Conservation (phyloP, 257 asterid genomes). For the Solanum infundibuliforme region DNA sequence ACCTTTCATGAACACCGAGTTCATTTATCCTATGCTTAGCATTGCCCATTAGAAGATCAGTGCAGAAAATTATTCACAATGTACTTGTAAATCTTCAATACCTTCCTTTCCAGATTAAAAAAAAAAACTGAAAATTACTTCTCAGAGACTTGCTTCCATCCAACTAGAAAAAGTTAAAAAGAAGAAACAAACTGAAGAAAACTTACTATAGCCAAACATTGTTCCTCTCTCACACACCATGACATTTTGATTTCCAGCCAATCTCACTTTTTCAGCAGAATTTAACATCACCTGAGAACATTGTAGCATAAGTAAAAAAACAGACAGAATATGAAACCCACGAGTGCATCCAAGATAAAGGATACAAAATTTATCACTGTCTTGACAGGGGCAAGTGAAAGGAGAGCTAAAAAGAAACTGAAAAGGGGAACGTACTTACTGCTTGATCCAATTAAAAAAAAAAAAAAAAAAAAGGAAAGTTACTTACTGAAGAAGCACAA, state of each 20-base stretch:
- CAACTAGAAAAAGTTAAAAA: not conserved
- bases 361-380: not conserved
- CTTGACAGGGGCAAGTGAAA: not conserved
- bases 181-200: not conserved
- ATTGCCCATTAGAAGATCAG: not conserved
- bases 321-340: not conserved
- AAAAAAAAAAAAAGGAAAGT: not conserved
- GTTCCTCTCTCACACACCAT: slow-evolving; percentile 99
- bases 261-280: slow-evolving; percentile 86
- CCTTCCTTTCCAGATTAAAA: not conserved
- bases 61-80: not conserved
- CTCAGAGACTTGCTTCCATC: not conserved
- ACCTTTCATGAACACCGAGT: not conserved
- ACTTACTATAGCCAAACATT: slow-evolving; percentile 94
- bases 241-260: slow-evolving; percentile 93
- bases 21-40: not conserved
- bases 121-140: not conserved
- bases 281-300: slow-evolving; percentile 71
- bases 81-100: not conserved
- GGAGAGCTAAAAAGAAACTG: not conserved
- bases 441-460: slow-evolving; percentile 6
- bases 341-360: not conserved
- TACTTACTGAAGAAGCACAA: slow-evolving; percentile 75
- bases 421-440: slow-evolving; percentile 15
- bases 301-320: not conserved